phyloP scores from a whole-genome alignment of 441 rosid genomes.

The Metrosideros polymorpha region DNA sequence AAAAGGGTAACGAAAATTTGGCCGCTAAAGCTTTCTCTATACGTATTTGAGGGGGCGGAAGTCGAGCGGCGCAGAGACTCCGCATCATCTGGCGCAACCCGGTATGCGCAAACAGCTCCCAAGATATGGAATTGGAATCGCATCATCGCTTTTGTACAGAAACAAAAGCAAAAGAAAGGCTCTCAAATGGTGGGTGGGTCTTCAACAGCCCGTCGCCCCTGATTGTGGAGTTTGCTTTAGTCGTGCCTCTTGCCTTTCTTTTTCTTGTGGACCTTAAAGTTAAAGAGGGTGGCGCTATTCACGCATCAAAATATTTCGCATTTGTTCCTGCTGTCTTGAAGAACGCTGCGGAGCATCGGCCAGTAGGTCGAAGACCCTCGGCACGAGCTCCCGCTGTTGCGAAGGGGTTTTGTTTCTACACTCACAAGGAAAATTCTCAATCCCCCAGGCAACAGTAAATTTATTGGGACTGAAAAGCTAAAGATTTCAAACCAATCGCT shows the following conservation, averaged over 20 bases:
- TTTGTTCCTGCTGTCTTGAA: not conserved
- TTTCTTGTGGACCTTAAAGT: not conserved
- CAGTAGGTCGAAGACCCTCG: not conserved
- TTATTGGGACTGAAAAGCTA: not conserved
- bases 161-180: not conserved
- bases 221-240: conserved; percentile 12
- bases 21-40: not conserved
- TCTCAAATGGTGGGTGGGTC: conserved; percentile 11
- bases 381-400: not conserved
- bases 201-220: conserved; percentile 1
- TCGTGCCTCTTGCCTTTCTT: not conserved
- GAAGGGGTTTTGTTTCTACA: not conserved
- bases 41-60: not conserved
- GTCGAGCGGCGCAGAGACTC: not conserved
- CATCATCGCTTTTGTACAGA: not conserved
- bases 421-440: not conserved
- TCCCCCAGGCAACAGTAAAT: not conserved
- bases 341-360: not conserved
- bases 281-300: not conserved
- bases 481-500: not conserved
- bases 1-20: not conserved
- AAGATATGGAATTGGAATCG: not conserved
- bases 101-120: not conserved
- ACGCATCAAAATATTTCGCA: not conserved
- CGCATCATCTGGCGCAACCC: not conserved